Evolutionary conservation across 768 basidiomycete species (phyloP).

Genomic region (Fomitopsis serialis): DNA sequence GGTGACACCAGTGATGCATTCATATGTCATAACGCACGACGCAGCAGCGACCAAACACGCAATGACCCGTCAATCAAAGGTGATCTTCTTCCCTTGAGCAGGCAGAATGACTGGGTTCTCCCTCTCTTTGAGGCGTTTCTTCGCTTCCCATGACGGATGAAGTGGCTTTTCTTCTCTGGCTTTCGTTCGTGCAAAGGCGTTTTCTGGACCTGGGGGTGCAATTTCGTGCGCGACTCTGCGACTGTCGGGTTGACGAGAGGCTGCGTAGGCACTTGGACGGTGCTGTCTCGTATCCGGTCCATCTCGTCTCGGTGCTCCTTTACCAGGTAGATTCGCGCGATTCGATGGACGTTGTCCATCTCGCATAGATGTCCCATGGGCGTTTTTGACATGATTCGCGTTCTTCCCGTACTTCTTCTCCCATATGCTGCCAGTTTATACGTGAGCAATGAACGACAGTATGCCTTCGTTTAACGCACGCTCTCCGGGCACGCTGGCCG

Average conservation of each 20-base stretch:
- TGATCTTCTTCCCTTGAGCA: slow-evolving; percentile 83
- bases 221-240: not conserved
- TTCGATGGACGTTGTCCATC: slow-evolving; percentile 1
- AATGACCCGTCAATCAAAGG: slow-evolving; percentile 29
- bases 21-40: too few species aligned
- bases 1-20: too few species aligned
- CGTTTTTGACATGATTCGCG: slow-evolving; percentile 86
- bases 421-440: slow-evolving; percentile 68
- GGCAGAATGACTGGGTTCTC: slow-evolving; percentile 55
- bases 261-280: not conserved
- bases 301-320: not conserved
- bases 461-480: slow-evolving; percentile 52
- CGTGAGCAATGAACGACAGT: not conserved
- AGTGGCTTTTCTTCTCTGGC: slow-evolving; percentile 38
- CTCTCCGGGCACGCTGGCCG: slow-evolving; percentile 89
- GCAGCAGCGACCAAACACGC: not conserved
- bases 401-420: slow-evolving; percentile 92
- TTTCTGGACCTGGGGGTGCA: not conserved
- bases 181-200: slow-evolving; percentile 6
- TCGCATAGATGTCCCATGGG: slow-evolving; percentile 21
- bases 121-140: slow-evolving; percentile 72
- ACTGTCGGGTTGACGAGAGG: not conserved
- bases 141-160: slow-evolving; percentile 98
- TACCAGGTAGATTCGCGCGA: not conserved
- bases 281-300: not conserved